These are phyloP conservation scores for Ophiostoma ips DNA, from an alignment of 2,329 filamentous ascomycete genomes.

Conservation along the genomic window DNA sequence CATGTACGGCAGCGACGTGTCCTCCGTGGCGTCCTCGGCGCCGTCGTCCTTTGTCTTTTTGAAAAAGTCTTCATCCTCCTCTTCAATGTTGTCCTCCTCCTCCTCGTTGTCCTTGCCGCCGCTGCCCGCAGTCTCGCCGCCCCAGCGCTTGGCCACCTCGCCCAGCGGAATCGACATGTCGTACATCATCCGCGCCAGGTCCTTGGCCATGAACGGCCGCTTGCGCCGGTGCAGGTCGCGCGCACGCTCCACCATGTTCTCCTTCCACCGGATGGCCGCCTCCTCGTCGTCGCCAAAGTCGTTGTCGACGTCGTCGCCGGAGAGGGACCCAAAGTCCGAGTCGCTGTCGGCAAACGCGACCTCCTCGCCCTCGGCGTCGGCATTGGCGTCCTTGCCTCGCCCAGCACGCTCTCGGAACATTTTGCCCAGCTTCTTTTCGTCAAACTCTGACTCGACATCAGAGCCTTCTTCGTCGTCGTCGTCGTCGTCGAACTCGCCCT, in stretches of 20 bases:
- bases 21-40: slow-evolving; percentile 66
- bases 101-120: slow-evolving; percentile 14
- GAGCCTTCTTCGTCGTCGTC: slow-evolving; percentile 31
- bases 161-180: slow-evolving; percentile 62
- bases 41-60: slow-evolving; percentile 50
- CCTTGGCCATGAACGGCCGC: slow-evolving; percentile 61
- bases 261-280: slow-evolving; percentile 71
- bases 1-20: slow-evolving; percentile 63
- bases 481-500: slow-evolving; percentile 32
- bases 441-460: slow-evolving; percentile 42
- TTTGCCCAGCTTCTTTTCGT: slow-evolving; percentile 45
- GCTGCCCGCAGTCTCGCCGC: slow-evolving; percentile 42
- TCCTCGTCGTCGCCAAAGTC: slow-evolving; percentile 40
- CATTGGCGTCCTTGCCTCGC: slow-evolving; percentile 25
- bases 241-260: slow-evolving; percentile 66
- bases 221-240: slow-evolving; percentile 54
- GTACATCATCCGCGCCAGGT: slow-evolving; percentile 81
- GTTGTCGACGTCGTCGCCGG: slow-evolving; percentile 35
- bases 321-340: slow-evolving; percentile 85
- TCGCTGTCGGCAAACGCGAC: slow-evolving; percentile 95
- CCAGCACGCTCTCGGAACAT: slow-evolving; percentile 45
- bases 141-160: slow-evolving; percentile 70
- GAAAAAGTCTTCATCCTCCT: slow-evolving; percentile 50
- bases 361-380: slow-evolving; percentile 56
- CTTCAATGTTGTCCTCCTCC: slow-evolving; percentile 32